Base-by-base conservation (phyloP, 2,329 filamentous ascomycete species). In the Sporothrix curviconia region DNA sequence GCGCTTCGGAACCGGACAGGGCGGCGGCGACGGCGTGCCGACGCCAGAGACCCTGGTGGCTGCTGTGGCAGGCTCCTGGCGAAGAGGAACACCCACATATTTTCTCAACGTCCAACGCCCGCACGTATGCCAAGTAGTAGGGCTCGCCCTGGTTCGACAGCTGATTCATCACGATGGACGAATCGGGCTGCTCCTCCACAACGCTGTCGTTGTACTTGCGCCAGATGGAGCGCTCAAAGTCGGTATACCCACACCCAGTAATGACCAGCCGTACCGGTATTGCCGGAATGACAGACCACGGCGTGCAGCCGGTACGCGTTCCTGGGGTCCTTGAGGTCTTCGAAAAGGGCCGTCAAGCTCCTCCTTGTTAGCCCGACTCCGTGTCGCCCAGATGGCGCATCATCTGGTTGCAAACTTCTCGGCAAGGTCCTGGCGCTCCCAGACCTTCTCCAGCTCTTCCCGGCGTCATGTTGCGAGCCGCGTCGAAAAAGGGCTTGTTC, bases 191-290 rank as follows among this genome's bases (percentile, higher is more conserved):
- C 62, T 89, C 83, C 3, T 82, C 85, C 24, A 99, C 91, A 15
- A 79, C 80, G 55, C 87, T 86, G 66, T 99, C 94, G 68, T 99
- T 99, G 77, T 96, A 99, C 67, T 89, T 90, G 58, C 91, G 86
- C 92, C 94, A 99, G 19, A 92, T 76, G 36, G 84, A 74, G 47
- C 83, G 81, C 62, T 86, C 81, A 70, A 95, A 95, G 73, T 97
- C 94, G n/a, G 67, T 85, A 89, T 62, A 99, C 95, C 80, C 92
- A 96, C 44, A 96, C 90, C 86, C 90, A 96, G 73, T 97, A 99
- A 71, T 99, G 94, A 0, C 94, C 94, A 46, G 86, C 86, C 44
- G 78, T 80, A 40, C 86, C 79, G 28, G 64, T 64, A 64, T 78
- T 77, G 32, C 89, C 89, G 19, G 87, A 85, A 69, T 99, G 94